phyloP scores from a whole-genome alignment of 2,329 filamentous ascomycete genomes.

The Trichoderma arundinaceum region DNA sequence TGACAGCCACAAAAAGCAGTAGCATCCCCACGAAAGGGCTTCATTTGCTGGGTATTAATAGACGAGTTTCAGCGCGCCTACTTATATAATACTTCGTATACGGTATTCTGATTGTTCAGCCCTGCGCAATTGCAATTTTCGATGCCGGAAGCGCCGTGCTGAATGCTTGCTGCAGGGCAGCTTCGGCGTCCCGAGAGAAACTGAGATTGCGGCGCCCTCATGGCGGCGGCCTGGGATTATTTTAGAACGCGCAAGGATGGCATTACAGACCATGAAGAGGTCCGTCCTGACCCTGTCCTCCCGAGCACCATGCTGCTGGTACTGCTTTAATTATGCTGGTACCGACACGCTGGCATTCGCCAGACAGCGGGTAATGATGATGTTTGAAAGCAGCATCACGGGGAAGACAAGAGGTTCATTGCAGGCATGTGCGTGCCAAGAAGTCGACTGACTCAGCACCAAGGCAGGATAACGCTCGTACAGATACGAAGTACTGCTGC shows the following conservation, averaged over 20 bases:
- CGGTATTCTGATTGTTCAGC: no score
- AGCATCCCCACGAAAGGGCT: no score
- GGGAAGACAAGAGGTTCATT: no score
- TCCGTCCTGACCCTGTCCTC: constrained; percentile 17
- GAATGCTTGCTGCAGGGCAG: no score
- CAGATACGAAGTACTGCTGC: background rate
- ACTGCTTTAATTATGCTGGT: background rate
- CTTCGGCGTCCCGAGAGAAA: background rate
- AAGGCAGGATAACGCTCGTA: background rate
- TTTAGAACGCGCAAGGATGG: constrained; percentile 25
- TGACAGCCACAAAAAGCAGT: no score
- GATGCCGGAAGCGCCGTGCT: no score
- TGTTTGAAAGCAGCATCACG: background rate
- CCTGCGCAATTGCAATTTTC: no score
- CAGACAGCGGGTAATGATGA: background rate
- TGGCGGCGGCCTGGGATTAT: constrained; percentile 20
- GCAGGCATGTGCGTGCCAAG: no score
- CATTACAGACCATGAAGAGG: constrained; percentile 4
- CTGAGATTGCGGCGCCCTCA: constrained; percentile 26
- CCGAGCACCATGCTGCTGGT: constrained; percentile 22
- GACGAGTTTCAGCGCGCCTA: no score
- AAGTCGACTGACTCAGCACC: no score
- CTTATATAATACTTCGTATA: no score
- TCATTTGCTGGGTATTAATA: no score
- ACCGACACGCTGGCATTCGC: constrained; percentile 6